Evolutionary conservation across 2,329 filamentous ascomycete genomes (phyloP).

Genomic region (Fusarium xylarioides): DNA sequence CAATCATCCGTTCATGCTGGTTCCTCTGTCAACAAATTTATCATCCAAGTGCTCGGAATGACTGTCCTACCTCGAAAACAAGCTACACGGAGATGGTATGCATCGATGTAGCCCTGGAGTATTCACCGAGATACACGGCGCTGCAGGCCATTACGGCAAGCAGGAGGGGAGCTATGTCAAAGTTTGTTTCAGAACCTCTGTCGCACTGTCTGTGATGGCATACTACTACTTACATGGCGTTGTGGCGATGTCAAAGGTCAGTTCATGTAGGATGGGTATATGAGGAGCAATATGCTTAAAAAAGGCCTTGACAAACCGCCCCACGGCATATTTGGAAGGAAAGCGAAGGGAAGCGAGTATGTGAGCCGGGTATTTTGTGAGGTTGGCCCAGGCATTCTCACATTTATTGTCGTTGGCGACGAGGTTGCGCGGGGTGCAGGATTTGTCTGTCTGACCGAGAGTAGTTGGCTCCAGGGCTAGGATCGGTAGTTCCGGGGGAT

Average conservation of each 20-base stretch:
- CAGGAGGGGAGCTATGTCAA: background rate
- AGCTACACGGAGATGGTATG: background rate
- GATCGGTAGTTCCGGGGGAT: background rate
- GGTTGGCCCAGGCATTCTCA: background rate
- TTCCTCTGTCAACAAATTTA: background rate
- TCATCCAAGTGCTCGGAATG: background rate
- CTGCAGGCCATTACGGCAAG: background rate
- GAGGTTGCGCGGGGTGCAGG: background rate
- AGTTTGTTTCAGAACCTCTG: background rate
- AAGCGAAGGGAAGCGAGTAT: constrained; percentile 1
- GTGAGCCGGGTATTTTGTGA: background rate
- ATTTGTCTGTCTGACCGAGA: background rate
- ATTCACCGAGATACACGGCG: background rate
- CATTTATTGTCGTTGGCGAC: background rate
- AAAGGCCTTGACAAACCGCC: constrained; percentile 1
- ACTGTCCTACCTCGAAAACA: background rate
- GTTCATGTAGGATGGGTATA: background rate
- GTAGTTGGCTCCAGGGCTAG: background rate
- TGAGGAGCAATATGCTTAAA: background rate
- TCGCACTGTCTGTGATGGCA: background rate
- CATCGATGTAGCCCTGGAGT: background rate
- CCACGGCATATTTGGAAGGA: constrained; percentile 1
- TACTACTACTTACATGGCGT: background rate
- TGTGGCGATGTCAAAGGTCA: background rate
- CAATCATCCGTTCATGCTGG: background rate